A percentile compares a stretch with the other conserved stretches of the same genome.
phyloP scores from a whole-genome alignment of 495 filamentous ascomycete genomes.

The Ramalina intermedia region DNA sequence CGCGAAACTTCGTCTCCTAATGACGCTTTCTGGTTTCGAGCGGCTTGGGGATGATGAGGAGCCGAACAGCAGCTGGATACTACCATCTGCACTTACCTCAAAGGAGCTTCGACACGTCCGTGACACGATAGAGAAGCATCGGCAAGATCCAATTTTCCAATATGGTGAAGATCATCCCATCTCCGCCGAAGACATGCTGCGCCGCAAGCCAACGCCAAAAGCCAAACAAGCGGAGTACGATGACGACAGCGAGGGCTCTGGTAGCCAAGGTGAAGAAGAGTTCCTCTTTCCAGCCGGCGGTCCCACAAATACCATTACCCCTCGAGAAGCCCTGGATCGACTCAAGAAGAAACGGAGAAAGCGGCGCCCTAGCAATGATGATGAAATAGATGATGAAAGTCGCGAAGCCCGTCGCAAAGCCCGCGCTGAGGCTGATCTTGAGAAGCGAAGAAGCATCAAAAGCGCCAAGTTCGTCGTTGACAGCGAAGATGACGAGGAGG shows the following conservation, averaged over 20 bases:
- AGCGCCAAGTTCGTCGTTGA: slow-evolving; percentile 64
- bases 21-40: slow-evolving; percentile 61
- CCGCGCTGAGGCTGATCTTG: slow-evolving; percentile 42
- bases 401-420: slow-evolving; percentile 37
- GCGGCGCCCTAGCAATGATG: slow-evolving; percentile 17
- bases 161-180: slow-evolving; percentile 48
- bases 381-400: slow-evolving; percentile 34
- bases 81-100: slow-evolving; percentile 52
- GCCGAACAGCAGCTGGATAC: slow-evolving; percentile 60
- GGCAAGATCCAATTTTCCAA: slow-evolving; percentile 58
- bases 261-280: slow-evolving; percentile 40
- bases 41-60: slow-evolving; percentile 55
- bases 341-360: slow-evolving; percentile 40
- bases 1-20: slow-evolving; percentile 74
- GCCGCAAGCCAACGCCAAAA: slow-evolving; percentile 44
- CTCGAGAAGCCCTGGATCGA: slow-evolving; percentile 31
- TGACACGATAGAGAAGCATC: slow-evolving; percentile 50
- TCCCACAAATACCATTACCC: slow-evolving; percentile 35
- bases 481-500: slow-evolving; percentile 58
- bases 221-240: slow-evolving; percentile 27
- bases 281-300: slow-evolving; percentile 57
- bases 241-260: slow-evolving; percentile 43
- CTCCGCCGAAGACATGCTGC: slow-evolving; percentile 48
- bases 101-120: slow-evolving; percentile 46
- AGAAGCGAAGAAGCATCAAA: slow-evolving; percentile 64